Conservation (phyloP, 805 yeast genomes). For the Candida insectalens region DNA sequence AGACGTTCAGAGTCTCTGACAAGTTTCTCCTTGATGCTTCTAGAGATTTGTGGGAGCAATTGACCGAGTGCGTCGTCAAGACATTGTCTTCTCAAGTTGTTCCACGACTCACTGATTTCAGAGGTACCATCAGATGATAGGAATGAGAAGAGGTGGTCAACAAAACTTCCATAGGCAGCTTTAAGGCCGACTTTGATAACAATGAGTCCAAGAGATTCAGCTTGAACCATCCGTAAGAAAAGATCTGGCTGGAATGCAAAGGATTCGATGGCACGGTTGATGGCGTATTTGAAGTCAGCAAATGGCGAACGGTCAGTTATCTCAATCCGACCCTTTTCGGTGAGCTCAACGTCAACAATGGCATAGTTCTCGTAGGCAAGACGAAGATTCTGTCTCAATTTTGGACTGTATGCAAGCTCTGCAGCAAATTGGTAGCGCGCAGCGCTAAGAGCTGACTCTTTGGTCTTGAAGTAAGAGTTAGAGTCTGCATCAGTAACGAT, state of each 20-base stretch:
- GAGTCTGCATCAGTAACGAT: slow-evolving; percentile 34
- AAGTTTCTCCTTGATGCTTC: slow-evolving; percentile 75
- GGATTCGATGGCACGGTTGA: slow-evolving; percentile 69
- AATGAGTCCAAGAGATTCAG: slow-evolving; percentile 71
- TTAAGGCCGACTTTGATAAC: slow-evolving; percentile 51
- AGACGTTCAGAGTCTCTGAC: slow-evolving; percentile 66
- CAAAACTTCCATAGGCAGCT: slow-evolving; percentile 31
- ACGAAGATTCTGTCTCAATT: slow-evolving; percentile 62
- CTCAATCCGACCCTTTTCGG: slow-evolving; percentile 73
- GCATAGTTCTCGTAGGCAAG: slow-evolving; percentile 55
- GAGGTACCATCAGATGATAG: slow-evolving; percentile 72
- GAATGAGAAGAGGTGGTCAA: slow-evolving; percentile 41
- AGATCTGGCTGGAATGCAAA: slow-evolving; percentile 69
- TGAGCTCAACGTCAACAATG: slow-evolving; percentile 60
- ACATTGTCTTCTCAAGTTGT: slow-evolving; percentile 57
- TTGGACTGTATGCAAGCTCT: slow-evolving; percentile 73
- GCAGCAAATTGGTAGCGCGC: slow-evolving; percentile 70
- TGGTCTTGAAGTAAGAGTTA: slow-evolving; percentile 42
- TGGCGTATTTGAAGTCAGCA: slow-evolving; percentile 86
- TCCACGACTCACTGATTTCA: slow-evolving; percentile 73
- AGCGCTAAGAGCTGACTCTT: slow-evolving; percentile 51
- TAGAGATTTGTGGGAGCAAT: slow-evolving; percentile 55
- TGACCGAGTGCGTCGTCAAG: slow-evolving; percentile 59
- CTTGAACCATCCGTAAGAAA: slow-evolving; percentile 83
- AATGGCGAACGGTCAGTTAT: slow-evolving; percentile 76